Percentiles rank a stretch among this genome's conserved stretches.
Evolutionary conservation across 106 monocot genomes (phyloP).

Genomic region (Platanthera guangdongensis): DNA sequence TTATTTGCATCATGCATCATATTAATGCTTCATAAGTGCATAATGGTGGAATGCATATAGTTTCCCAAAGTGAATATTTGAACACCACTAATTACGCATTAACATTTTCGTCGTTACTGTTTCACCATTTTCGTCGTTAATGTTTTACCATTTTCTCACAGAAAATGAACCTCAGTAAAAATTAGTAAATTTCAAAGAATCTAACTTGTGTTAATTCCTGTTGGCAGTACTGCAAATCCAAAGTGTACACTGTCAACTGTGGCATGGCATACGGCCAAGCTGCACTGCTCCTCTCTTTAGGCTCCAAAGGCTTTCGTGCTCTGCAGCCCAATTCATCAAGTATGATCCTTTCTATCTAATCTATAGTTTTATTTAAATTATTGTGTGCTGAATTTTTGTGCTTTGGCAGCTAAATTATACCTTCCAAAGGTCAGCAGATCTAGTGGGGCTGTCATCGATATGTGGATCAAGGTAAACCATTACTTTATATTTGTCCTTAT

Average conservation of each 20-base stretch:
- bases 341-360: slow-evolving; percentile 14
- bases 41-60: not conserved
- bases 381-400: not conserved
- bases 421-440: slow-evolving; percentile 84
- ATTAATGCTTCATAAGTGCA: not conserved
- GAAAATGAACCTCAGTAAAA: not conserved
- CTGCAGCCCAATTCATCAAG: slow-evolving; percentile 83
- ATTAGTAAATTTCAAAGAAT: not conserved
- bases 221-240: slow-evolving; percentile 74
- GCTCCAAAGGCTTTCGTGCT: slow-evolving; percentile 78
- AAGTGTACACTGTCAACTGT: slow-evolving; percentile 84
- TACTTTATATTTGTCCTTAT: not conserved
- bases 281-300: slow-evolving; percentile 81
- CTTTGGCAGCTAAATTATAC: slow-evolving; percentile 70
- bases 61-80: not conserved
- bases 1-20: not conserved
- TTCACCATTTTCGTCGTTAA: not conserved
- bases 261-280: slow-evolving; percentile 98
- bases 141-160: not conserved
- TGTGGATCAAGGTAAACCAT: slow-evolving; percentile 84
- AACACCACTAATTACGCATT: not conserved
- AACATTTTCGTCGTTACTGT: not conserved
- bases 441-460: slow-evolving; percentile 87
- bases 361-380: not conserved
- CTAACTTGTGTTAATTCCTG: not conserved